Base-by-base conservation (phyloP, 2,329 filamentous ascomycete genomes). In the Phialophora macrospora region DNA sequence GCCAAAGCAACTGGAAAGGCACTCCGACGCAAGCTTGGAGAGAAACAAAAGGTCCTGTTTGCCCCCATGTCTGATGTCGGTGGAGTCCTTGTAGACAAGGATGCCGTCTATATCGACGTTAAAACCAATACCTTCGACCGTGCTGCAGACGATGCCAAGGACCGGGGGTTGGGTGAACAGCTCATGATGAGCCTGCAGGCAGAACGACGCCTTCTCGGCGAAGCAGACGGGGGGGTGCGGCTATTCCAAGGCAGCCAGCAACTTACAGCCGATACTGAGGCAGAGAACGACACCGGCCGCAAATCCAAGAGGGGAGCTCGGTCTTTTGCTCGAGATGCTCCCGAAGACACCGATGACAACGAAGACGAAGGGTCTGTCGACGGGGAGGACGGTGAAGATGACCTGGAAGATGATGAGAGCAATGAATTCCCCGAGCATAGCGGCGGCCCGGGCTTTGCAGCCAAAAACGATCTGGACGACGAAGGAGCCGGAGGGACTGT, bases 51-150 rank as follows among this genome's bases (percentile, higher is more conserved):
- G 80, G 87, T 96, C 72, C 81, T 99, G 4, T 96, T 97, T 78
- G 96, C 95, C 2, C 96, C 95, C 38, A 98, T 99, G 94, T 97
- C 93, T 28, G 95, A 99, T 78, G 93, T 97, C 38, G 96, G 93
- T 70, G 95, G 95, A 73, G 87, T 99, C 12, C 88, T 98, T 75
- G 94, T 99, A 59, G 95, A 99, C 72, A 96, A 96, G 67, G 95
- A 99, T 78, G 93, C 94, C 7, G 93, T 99, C 44, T 99, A 96
- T 81, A 97, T 90, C 68, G 87, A 90, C 73, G 80, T 90, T 51
- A 90, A 88, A 75, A 87, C 85, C 14, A 82, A 84, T 30, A 96
- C 87, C 3, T 97, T 99, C 70, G 81, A 88, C 68, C 78, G 79
- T 11, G 88, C 91, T 11, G 85, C 80, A 1, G 85, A 84, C 4